phyloP scores from a whole-genome alignment of 768 basidiomycete species.

The Psilocybe sp. region DNA sequence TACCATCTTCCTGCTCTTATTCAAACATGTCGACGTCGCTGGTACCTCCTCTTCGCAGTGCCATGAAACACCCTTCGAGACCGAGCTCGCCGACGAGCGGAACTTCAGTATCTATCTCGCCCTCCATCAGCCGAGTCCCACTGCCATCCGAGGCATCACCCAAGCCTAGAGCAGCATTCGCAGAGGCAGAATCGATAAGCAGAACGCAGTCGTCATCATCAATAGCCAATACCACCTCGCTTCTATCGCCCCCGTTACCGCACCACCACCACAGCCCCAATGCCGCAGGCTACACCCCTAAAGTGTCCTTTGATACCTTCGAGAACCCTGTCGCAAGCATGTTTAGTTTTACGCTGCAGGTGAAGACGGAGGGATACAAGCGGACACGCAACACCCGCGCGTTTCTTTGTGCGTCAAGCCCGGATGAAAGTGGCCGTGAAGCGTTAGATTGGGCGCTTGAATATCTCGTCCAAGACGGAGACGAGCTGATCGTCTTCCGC shows the following conservation, averaged over 20 bases:
- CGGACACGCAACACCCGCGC: conserved; percentile 77
- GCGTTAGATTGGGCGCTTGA: conserved; percentile 94
- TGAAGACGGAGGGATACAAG: conserved; percentile 79
- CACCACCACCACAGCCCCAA: conserved; percentile 5
- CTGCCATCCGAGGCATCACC: conserved; percentile 10
- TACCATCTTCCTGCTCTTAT: not conserved
- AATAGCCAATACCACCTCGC: not conserved
- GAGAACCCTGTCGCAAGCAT: conserved; percentile 78
- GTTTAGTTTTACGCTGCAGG: conserved; percentile 86
- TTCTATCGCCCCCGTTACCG: not conserved
- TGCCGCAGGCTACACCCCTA: conserved; percentile 45
- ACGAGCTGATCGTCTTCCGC: conserved; percentile 89
- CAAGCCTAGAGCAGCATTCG: not conserved
- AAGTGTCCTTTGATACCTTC: conserved; percentile 87
- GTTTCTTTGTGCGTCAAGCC: conserved; percentile 85
- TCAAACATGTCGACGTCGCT: conserved; percentile 2
- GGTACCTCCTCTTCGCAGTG: conserved; percentile 17
- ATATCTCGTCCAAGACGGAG: conserved; percentile 79
- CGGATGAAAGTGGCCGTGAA: conserved; percentile 84
- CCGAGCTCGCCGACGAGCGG: conserved; percentile 16
- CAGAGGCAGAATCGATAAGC: conserved; percentile 1
- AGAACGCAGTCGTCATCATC: conserved; percentile 10
- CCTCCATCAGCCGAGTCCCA: conserved; percentile 9
- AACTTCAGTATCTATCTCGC: conserved; percentile 10
- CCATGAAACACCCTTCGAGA: conserved; percentile 24